phyloP scores from a whole-genome alignment of 2,329 filamentous ascomycete genomes.

The Trichoderma atroviride region DNA sequence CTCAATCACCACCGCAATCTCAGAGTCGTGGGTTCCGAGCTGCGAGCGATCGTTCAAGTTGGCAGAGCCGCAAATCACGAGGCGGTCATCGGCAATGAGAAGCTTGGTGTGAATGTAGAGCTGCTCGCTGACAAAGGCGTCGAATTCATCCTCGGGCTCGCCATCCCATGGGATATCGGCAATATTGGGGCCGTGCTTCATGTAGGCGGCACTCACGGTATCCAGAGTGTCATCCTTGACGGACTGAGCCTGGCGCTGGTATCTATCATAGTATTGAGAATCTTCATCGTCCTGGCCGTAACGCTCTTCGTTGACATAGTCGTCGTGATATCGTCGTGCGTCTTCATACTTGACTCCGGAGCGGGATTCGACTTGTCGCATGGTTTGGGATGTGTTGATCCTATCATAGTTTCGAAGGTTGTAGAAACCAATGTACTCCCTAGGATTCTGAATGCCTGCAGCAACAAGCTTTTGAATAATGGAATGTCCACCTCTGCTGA shows the following conservation, averaged over 20 bases:
- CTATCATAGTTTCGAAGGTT: conserved; percentile 84
- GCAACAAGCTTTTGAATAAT: conserved; percentile 73
- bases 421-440: conserved; percentile 79
- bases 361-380: conserved; percentile 61
- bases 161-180: conserved; percentile 60
- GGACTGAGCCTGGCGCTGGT: conserved; percentile 69
- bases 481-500: conserved; percentile 74
- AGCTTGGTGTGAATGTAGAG: conserved; percentile 69
- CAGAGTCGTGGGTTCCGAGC: conserved; percentile 80
- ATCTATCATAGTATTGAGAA: conserved; percentile 46
- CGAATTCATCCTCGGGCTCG: conserved; percentile 57
- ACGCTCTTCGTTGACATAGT: conserved; percentile 53
- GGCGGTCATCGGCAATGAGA: conserved; percentile 78
- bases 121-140: conserved; percentile 65
- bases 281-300: conserved; percentile 37
- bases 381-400: conserved; percentile 69
- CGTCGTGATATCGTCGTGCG: conserved; percentile 66
- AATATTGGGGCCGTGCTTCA: conserved; percentile 75
- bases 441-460: conserved; percentile 69
- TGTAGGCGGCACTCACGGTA: conserved; percentile 78
- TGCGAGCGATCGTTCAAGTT: conserved; percentile 69
- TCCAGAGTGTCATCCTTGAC: conserved; percentile 66
- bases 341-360: conserved; percentile 70
- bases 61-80: conserved; percentile 76
- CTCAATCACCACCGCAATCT: conserved; percentile 88